Conservation (phyloP, 208 protist genomes). For the Trypanosoma mega region DNA sequence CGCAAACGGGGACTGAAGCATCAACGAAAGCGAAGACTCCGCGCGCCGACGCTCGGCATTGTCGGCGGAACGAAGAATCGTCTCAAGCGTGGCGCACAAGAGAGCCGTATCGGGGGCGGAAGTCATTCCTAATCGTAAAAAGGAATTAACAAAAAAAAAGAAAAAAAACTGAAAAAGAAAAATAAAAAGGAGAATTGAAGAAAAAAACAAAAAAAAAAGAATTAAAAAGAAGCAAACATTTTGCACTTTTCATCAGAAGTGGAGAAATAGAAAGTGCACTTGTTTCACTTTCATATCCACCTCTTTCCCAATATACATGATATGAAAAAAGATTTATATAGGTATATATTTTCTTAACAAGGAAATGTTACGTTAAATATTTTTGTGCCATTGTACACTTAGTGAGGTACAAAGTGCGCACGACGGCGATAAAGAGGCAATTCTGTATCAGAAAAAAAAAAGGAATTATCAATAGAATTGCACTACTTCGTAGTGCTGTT, state of each 20-base stretch:
- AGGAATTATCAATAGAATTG: too few species aligned
- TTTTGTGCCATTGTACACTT: too few species aligned
- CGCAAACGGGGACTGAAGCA: constrained; percentile 41
- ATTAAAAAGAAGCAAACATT: not conserved
- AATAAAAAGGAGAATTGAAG: constrained; percentile 2
- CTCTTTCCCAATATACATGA: too few species aligned
- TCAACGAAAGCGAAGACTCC: constrained; percentile 42
- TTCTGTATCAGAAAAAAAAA: too few species aligned
- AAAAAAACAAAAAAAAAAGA: not conserved
- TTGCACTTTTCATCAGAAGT: not conserved
- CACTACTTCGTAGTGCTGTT: too few species aligned
- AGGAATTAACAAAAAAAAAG: not conserved
- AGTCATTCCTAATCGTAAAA: not conserved
- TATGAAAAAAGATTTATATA: too few species aligned
- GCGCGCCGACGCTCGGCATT: constrained; percentile 67
- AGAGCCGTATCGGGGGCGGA: not conserved
- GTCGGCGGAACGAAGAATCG: constrained; percentile 52
- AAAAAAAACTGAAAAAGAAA: constrained; percentile 1
- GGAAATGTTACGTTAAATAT: too few species aligned
- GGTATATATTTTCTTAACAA: too few species aligned
- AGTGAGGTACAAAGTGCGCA: too few species aligned
- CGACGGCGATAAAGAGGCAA: too few species aligned
- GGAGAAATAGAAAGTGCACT: too few species aligned
- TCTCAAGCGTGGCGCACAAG: constrained; percentile 16
- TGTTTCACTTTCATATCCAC: too few species aligned